Evolutionary conservation across 108 stramenopile species (phyloP), one percentile per base, ranked within the genome.

Genomic region (Nannochloropsis oceanica): DNA sequence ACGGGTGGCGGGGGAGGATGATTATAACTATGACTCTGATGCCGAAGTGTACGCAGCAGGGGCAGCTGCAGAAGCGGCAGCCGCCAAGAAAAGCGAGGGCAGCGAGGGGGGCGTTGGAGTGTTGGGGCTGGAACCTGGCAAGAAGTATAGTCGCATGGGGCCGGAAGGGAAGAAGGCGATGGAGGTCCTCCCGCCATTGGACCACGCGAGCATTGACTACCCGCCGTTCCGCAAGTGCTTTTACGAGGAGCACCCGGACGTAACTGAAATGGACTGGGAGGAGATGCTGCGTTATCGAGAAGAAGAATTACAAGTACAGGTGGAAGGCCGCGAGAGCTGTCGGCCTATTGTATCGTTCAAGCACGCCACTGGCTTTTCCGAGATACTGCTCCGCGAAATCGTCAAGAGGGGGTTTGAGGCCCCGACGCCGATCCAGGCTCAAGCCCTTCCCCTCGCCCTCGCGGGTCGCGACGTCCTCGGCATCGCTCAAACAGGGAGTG

Each of bases 391-490:
- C 73, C 82, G 81, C n/a, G 86, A 86, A 73, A 81, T 86, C 13
- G 27, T 86, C 12, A 25, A 79, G 83, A 82, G 79, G 43, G 85
- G 85, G 13, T 88, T 90, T 43, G 79, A 84, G 46, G 80, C 84
- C n/a, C 90, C 90, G 50, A 90, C 87, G 18, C 87, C 90, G 25
- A 90, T 90, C 44, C 90, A 90, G 86, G 89, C 85, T 11, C 59
- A 73, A 26, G 83, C 73, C 26, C 79, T 11, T 5, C 88, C 88
- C 59, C 0, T 79, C 42, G n/a, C 82, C 25, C 26, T 85, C 24
- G 26, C 44, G 43, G 89, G 90, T 20, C 44, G 82, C 24, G 90
- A 90, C 83, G 27, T 89, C 43, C 88, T 90, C 44, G 90, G 90
- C 20, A 87, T 90, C 14, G 90, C 90, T 5, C 34, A 87, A 44